Evolutionary conservation across 257 asterid genomes (phyloP).

Genomic region (Lycium barbarum): DNA sequence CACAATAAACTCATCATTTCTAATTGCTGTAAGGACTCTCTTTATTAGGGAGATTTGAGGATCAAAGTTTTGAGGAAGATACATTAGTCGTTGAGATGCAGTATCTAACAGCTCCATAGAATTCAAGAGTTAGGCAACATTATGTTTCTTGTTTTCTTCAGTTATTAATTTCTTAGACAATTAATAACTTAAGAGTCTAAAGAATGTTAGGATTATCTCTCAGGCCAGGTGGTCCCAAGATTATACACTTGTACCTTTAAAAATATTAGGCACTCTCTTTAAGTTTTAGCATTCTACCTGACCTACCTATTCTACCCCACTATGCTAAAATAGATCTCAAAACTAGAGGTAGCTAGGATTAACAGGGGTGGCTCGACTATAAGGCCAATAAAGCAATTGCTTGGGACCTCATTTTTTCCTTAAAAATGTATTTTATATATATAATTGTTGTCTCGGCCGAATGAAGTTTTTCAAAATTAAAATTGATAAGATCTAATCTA

Average conservation of each 20-base stretch:
- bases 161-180: slow-evolving; percentile 9
- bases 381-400: too few relatives aligned
- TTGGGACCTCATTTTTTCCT: too few relatives aligned
- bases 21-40: neutral
- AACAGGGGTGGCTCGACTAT: too few relatives aligned
- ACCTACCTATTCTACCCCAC: neutral
- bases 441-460: too few relatives aligned
- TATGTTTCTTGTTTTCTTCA: neutral
- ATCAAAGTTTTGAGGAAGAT: neutral
- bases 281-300: slow-evolving; percentile 8
- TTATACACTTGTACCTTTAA: neutral
- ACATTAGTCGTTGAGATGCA: neutral
- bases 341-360: neutral
- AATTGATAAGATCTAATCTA: too few relatives aligned
- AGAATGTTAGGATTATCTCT: neutral
- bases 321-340: neutral
- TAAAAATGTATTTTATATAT: too few relatives aligned
- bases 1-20: neutral
- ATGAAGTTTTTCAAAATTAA: too few relatives aligned
- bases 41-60: neutral
- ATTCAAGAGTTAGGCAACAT: neutral
- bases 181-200: neutral
- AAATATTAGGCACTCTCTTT: slow-evolving; percentile 20
- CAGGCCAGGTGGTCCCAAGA: neutral
- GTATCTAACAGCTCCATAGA: neutral